Evolutionary conservation across 75 land plant species (phyloP).

Genomic region (Pinus taeda): DNA sequence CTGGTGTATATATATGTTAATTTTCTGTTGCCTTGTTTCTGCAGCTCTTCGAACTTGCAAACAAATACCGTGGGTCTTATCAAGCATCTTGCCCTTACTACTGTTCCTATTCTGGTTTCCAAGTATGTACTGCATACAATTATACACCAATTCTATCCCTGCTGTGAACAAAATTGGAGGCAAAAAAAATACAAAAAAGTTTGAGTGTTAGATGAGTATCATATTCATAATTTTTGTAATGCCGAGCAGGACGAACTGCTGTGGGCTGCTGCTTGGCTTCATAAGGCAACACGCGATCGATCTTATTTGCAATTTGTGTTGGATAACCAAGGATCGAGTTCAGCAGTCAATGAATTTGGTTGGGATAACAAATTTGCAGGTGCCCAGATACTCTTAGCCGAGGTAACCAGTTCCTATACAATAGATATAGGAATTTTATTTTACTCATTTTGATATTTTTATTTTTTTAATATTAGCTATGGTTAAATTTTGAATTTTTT

Average conservation of each 20-base stretch:
- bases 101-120: constrained; percentile 85
- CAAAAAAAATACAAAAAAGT: too few species aligned
- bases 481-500: too few species aligned
- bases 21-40: not conserved
- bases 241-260: constrained; percentile 47
- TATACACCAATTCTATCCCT: too few species aligned
- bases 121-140: constrained; percentile 25
- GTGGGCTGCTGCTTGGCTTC: constrained; percentile 62
- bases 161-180: too few species aligned
- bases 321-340: constrained; percentile 18
- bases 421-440: too few species aligned
- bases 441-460: too few species aligned
- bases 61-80: constrained; percentile 80
- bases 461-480: too few species aligned
- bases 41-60: constrained; percentile 86
- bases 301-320: constrained; percentile 18
- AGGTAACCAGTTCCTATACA: constrained; percentile 14
- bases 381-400: constrained; percentile 20
- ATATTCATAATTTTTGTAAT: not conserved
- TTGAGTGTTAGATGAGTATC: too few species aligned
- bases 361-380: constrained; percentile 53
- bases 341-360: constrained; percentile 23
- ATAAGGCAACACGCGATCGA: constrained; percentile 24
- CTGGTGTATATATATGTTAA: too few species aligned
- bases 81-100: constrained; percentile 87